Evolutionary conservation across 2,329 filamentous ascomycete species (phyloP).

Genomic region (Lasiodiplodia sp.): DNA sequence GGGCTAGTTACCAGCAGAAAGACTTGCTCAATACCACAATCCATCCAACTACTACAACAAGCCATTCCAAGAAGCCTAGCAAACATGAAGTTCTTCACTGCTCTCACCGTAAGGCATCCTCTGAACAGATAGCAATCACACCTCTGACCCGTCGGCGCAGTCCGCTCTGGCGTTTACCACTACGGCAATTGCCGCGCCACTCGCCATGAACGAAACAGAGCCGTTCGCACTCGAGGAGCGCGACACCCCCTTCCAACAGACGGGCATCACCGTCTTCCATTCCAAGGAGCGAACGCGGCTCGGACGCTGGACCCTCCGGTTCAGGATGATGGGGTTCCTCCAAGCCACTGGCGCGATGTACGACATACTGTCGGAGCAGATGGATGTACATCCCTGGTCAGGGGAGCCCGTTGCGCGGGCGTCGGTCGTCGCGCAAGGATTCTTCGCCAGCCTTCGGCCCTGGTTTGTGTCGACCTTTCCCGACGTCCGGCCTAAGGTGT

Average conservation of each 20-base stretch:
- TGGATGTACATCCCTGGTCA: background rate
- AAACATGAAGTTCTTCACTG: conserved; percentile 1
- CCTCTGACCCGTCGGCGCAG: background rate
- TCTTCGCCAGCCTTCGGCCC: background rate
- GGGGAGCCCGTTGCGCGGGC: background rate
- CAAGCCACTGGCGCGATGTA: background rate
- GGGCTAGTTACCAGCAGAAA: background rate
- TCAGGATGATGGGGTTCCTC: background rate
- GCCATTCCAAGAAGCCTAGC: background rate
- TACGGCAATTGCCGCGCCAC: background rate
- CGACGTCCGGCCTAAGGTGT: background rate
- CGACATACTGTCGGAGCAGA: background rate
- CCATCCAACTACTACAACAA: background rate
- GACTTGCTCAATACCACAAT: background rate
- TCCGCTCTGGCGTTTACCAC: background rate
- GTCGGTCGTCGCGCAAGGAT: background rate
- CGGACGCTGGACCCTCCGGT: background rate
- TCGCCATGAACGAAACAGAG: background rate
- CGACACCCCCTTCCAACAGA: background rate
- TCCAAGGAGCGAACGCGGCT: background rate
- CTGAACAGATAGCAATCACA: background rate
- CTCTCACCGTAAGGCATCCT: background rate
- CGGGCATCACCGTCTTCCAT: background rate
- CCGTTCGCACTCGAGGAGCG: background rate
- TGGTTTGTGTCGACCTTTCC: background rate